phyloP scores from a whole-genome alignment of 1,284 basidiomycete species.

The Cutaneotrichosporon curvatum region DNA sequence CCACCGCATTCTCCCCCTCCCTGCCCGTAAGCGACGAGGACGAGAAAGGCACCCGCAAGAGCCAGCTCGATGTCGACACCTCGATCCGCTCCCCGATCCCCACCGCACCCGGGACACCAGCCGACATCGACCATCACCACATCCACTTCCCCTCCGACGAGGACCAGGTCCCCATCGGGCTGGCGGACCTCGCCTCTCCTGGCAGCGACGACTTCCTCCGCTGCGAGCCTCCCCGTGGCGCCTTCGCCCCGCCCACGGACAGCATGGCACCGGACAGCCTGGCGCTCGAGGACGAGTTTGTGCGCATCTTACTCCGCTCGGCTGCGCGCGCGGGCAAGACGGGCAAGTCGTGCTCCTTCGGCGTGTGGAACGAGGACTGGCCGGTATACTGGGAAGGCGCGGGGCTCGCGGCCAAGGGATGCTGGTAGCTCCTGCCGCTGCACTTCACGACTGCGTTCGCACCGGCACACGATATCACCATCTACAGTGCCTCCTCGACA shows the following conservation, averaged over 20 bases:
- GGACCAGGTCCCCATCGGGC: no score
- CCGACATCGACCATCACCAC: not conserved
- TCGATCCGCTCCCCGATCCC: no score
- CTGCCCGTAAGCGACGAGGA: no score
- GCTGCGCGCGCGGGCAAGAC: not conserved
- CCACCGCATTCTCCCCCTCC: no score
- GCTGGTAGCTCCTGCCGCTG: not conserved
- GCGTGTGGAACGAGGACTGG: constrained; percentile 17
- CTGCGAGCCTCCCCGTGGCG: no score
- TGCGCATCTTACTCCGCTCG: constrained; percentile 2
- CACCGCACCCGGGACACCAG: not conserved
- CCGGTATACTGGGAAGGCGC: constrained; percentile 22
- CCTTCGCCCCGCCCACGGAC: not conserved
- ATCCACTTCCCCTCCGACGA: not conserved
- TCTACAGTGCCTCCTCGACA: no score
- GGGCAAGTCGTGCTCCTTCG: not conserved
- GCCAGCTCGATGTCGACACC: no score
- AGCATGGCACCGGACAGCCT: not conserved
- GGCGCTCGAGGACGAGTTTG: constrained; percentile 7
- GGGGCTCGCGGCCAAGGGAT: constrained; percentile 5
- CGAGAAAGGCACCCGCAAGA: no score
- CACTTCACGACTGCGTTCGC: no score
- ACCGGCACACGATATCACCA: no score
- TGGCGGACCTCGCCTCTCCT: no score
- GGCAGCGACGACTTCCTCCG: no score